Evolutionary conservation across 2,329 filamentous ascomycete species (phyloP), one percentile per base, ranked within the genome.

Genomic region (Fusarium brachygibbosum): DNA sequence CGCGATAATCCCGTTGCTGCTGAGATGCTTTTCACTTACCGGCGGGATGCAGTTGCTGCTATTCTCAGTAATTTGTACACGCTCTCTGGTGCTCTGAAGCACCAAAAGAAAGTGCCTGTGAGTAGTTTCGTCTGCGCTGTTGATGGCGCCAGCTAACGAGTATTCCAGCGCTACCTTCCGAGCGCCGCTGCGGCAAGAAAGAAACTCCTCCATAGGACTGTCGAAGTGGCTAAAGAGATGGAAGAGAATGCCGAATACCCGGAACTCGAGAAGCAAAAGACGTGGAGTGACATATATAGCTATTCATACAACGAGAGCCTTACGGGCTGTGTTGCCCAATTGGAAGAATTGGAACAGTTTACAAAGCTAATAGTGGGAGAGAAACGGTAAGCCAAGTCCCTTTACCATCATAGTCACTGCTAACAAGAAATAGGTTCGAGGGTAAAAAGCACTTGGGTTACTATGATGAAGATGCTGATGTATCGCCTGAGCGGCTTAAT

Each of bases 291-390:
- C 71, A 86, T 88, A 58, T 88, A 89, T 72, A 84, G 83, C 58
- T 86, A 84, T 74, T 84, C 82, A 3, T 86, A 86, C 71, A 84
- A 83, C 58, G 82, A 86, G 68, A 85, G 83, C 63, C 76, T 86
- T 46, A 86, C 84, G 9, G 83, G 84, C 5, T 87, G 87, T 75
- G 82, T 87, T 7, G 81, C 83, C 50, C 83, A 88, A 67, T 73
- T 88, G 4, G 83, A 86, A 68, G 81, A 84, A 60, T 74, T 89
- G 46, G 84, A 88, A 71, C 83, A 80, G 63, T 88, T 84, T 61
- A 87, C 85, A 3, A 89, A 88, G 75, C 81, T 84, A 46, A 86
- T 89, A 66, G 83, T 86, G 34, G 87, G 87, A 16, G 86, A 88
- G 73, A 82, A 84, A 70, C 81, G 82, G 79, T 83, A 69, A 70